Evolutionary conservation across 2,329 filamentous ascomycete genomes (phyloP), one percentile per base, ranked within the genome.

Genomic region (Calonectria pseudoreteaudii): DNA sequence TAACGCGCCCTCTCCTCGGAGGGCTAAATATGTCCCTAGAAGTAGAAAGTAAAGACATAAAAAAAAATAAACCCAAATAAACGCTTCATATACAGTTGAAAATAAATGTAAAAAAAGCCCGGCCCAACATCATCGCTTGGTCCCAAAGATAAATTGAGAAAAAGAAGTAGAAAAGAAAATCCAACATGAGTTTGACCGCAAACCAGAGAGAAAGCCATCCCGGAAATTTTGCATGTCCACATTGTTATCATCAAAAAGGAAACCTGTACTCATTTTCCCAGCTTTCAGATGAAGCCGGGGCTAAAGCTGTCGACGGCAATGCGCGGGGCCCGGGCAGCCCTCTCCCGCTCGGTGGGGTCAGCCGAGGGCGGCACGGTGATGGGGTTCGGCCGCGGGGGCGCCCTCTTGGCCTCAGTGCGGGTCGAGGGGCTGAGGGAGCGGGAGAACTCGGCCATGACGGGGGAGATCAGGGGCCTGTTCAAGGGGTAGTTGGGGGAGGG

Each of bases 391-490:
- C 82, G 75, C 28, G 84, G 83, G 8, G 83, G 83, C 8, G 81
- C 84, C 66, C 75, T 83, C 66, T 77, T 80, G 3, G 81, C 82
- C 69, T 85, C 83, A 1, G 83, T 74, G 11, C 82, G 78, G 31
- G 68, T 80, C 47, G 66, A 62, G n/a, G 77, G 72, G 66, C 74
- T 77, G 28, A 76, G 60, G 5, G 74, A 65, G 0, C 75, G 72
- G 11, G 79, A 76, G 70, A 83, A 83, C 44, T 82, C 80, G 0
- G 56, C 79, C 67, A 79, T 76, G n/a, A 83, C 80, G 9, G 82
- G 82, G 14, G 82, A 84, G 26, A 83, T 83, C 30, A 83, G 76
- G 20, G 81, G 77, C 31, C 74, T 77, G 28, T 69, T 68, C 47
- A 67, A 66, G 20, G 58, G 75, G 1, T 64, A 70, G n/a, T 73